A percentile compares a stretch with the other conserved stretches of the same genome.
Conservation (phyloP, 2,329 filamentous ascomycete genomes). For the Phaeoacremonium minimum region DNA sequence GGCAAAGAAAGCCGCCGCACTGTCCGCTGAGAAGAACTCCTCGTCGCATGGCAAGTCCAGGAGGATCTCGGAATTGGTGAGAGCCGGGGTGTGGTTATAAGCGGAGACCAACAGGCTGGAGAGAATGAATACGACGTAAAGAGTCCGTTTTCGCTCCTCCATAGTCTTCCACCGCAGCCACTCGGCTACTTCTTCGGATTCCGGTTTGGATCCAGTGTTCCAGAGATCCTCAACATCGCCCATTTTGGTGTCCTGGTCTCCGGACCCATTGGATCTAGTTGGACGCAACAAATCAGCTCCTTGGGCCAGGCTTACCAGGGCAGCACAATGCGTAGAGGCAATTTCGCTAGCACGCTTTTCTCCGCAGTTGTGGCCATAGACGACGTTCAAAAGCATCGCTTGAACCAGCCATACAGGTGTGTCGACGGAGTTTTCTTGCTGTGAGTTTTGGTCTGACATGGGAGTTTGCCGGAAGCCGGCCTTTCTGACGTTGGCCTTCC, state of each 20-base stretch:
- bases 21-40: constrained; percentile 82
- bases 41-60: constrained; percentile 91
- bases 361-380: constrained; percentile 91
- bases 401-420: constrained; percentile 94
- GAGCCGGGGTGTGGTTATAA: constrained; percentile 85
- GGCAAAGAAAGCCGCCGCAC: constrained; percentile 73
- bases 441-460: constrained; percentile 39
- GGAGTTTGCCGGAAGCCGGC: constrained; percentile 51
- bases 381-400: constrained; percentile 92
- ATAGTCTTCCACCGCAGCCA: constrained; percentile 87
- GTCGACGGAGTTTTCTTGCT: constrained; percentile 58
- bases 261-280: constrained; percentile 36
- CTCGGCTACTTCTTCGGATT: constrained; percentile 60
- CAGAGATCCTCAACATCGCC: constrained; percentile 43
- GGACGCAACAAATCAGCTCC: constrained; percentile 68
- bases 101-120: constrained; percentile 88
- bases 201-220: constrained; percentile 35
- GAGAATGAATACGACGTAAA: constrained; percentile 86
- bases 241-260: constrained; percentile 52
- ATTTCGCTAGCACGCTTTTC: constrained; percentile 90
- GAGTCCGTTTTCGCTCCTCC: constrained; percentile 89
- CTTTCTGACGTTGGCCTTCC: constrained; percentile 75
- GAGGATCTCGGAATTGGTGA: constrained; percentile 91
- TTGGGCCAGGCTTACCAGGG: constrained; percentile 84
- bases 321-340: constrained; percentile 86